These are phyloP conservation scores for Yarrowia bubula DNA, from an alignment of 805 yeast genomes.

Conservation along the genomic window DNA sequence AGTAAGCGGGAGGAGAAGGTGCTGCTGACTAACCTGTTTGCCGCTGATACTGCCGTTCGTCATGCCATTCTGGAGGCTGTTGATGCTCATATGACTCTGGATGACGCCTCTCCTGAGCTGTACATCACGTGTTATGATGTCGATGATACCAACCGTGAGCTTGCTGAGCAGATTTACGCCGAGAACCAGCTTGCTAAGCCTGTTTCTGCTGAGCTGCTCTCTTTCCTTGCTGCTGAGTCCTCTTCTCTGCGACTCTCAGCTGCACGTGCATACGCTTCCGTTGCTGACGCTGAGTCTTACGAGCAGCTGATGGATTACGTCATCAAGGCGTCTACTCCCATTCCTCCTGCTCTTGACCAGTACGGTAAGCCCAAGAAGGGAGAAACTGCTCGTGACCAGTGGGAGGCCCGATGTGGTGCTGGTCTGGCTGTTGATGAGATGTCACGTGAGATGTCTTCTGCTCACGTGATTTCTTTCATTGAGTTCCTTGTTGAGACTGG, in stretches of 20 bases:
- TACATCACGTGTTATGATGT: slow-evolving; percentile 79
- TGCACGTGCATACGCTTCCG: slow-evolving; percentile 67
- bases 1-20: slow-evolving; percentile 56
- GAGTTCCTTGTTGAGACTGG: slow-evolving; percentile 59
- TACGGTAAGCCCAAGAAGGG: slow-evolving; percentile 70
- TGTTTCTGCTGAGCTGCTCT: slow-evolving; percentile 47
- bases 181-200: slow-evolving; percentile 62
- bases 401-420: slow-evolving; percentile 83
- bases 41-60: slow-evolving; percentile 70
- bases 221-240: slow-evolving; percentile 53
- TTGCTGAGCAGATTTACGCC: slow-evolving; percentile 82
- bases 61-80: slow-evolving; percentile 75
- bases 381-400: slow-evolving; percentile 63
- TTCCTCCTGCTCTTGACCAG: slow-evolving; percentile 72
- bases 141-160: slow-evolving; percentile 55
- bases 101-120: slow-evolving; percentile 57
- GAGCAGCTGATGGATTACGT: slow-evolving; percentile 54
- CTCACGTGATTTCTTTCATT: slow-evolving; percentile 53
- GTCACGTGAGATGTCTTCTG: slow-evolving; percentile 46
- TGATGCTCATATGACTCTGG: slow-evolving; percentile 68
- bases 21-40: slow-evolving; percentile 54
- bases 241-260: slow-evolving; percentile 70
- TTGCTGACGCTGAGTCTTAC: slow-evolving; percentile 44
- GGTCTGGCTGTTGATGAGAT: slow-evolving; percentile 64
- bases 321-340: slow-evolving; percentile 60